Percentiles rank a stretch among this genome's conserved stretches.
Evolutionary conservation across 176 grass and related monocot genomes (phyloP).

Genomic region (Eragrostis nindensis): DNA sequence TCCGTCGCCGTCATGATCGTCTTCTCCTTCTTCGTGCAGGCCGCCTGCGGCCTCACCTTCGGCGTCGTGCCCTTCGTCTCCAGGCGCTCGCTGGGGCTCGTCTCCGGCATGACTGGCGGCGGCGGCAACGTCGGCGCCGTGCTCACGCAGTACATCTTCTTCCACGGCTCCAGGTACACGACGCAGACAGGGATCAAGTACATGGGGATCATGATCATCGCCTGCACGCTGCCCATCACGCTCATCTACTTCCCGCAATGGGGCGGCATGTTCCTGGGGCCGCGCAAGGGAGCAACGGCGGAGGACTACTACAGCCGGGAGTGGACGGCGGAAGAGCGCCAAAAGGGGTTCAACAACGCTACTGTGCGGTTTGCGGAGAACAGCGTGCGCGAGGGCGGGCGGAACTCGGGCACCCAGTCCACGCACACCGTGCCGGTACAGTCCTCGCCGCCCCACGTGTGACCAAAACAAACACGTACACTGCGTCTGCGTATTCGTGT

Average conservation of each 20-base stretch:
- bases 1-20: constrained; percentile 79
- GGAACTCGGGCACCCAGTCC: constrained; percentile 15
- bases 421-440: constrained; percentile 68
- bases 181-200: constrained; percentile 85
- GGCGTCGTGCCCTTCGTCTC: constrained; percentile 90
- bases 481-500: background rate
- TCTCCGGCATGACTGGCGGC: constrained; percentile 89
- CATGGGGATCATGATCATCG: constrained; percentile 96
- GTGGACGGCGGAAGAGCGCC: constrained; percentile 66
- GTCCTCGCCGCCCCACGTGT: constrained; percentile 40
- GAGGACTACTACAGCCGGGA: constrained; percentile 67
- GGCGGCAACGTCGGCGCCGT: constrained; percentile 89
- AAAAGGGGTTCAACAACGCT: constrained; percentile 42
- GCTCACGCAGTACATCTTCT: constrained; percentile 91
- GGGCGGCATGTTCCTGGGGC: constrained; percentile 62
- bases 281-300: constrained; percentile 43
- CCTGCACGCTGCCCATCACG: constrained; percentile 66
- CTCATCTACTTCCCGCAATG: constrained; percentile 89
- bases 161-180: constrained; percentile 65
- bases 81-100: constrained; percentile 71
- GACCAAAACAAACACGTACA: background rate
- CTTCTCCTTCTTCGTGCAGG: constrained; percentile 91
- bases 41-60: constrained; percentile 82
- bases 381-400: constrained; percentile 65
- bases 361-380: constrained; percentile 80